phyloP scores from a whole-genome alignment of 768 basidiomycete species.

The Mycena epipterygia region DNA sequence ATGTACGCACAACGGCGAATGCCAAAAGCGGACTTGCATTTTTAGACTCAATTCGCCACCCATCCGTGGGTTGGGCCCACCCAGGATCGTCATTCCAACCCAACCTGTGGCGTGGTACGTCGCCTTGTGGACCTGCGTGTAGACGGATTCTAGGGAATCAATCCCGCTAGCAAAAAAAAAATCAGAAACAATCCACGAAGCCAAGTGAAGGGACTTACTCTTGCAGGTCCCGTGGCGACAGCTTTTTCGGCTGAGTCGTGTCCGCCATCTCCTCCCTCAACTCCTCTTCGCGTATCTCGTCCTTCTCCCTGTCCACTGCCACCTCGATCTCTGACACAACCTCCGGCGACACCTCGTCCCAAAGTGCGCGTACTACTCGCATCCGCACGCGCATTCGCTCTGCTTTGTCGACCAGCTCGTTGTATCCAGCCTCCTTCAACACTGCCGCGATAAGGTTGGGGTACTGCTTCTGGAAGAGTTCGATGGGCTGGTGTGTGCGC shows the following conservation, averaged over 20 bases:
- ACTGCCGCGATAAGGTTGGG: background rate
- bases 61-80: constrained; percentile 12
- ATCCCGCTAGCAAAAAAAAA: background rate
- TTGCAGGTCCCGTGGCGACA: background rate
- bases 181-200: background rate
- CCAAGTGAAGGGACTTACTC: background rate
- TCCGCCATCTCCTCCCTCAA: background rate
- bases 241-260: background rate
- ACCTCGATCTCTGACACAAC: background rate
- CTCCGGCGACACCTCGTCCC: background rate
- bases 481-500: background rate
- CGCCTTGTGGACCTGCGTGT: background rate
- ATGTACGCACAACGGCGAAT: background rate
- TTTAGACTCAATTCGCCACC: constrained; percentile 6
- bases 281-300: background rate
- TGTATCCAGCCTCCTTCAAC: background rate
- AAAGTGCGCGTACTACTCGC: background rate
- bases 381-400: background rate
- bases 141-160: background rate
- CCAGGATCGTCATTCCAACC: constrained; percentile 6
- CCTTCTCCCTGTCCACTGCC: background rate
- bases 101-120: background rate
- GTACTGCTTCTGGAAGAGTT: background rate
- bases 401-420: background rate
- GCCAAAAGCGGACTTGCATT: background rate